Evolutionary conservation across 2,329 filamentous ascomycete genomes (phyloP).

Genomic region (Cercospora sesami): DNA sequence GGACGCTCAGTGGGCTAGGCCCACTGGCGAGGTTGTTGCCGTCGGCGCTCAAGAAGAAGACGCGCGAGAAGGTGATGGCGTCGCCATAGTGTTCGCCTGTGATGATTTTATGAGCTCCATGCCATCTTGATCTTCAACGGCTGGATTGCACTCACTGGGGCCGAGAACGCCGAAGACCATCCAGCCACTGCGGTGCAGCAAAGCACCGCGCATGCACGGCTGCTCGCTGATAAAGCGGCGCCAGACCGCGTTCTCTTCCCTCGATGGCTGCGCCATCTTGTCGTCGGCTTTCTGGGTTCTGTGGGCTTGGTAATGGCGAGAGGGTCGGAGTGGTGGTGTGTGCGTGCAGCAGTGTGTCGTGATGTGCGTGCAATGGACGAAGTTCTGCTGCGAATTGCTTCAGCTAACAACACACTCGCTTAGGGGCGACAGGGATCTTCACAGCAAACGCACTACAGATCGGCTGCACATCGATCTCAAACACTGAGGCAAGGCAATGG

Average conservation of each 20-base stretch:
- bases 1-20: not conserved
- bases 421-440: not conserved
- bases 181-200: not conserved
- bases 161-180: not conserved
- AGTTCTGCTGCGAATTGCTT: not conserved
- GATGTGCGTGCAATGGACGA: not conserved
- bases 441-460: not conserved
- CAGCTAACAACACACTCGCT: not conserved
- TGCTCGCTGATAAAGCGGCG: not conserved
- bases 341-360: not conserved
- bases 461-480: not conserved
- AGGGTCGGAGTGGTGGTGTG: not conserved
- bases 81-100: not conserved
- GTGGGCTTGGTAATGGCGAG: not conserved
- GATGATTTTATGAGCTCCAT: not conserved
- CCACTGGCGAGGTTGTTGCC: not conserved
- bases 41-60: not conserved
- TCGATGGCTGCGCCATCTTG: not conserved
- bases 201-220: not conserved
- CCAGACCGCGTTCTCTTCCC: not conserved
- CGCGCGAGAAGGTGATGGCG: not conserved
- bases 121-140: not conserved
- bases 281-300: not conserved
- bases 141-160: not conserved
- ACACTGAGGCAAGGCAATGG: not conserved